Evolutionary conservation across 371 early-diverging fungal species (phyloP), one percentile per base, ranked within the genome.

Genomic region (Mucor mucedo): DNA sequence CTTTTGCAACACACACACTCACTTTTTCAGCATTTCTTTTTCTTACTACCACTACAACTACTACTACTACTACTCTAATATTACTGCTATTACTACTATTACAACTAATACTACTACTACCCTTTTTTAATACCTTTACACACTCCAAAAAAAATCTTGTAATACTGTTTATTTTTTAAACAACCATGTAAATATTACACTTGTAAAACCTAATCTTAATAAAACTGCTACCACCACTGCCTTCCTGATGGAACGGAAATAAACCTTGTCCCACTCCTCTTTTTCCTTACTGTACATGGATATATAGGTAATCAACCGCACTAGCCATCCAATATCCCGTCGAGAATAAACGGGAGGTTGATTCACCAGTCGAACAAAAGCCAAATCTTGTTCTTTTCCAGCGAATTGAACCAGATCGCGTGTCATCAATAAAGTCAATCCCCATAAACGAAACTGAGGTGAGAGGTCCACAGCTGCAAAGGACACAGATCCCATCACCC

Each of bases 391-490:
- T 2, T 41, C 41, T 41, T 11, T 9, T 11, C 41, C 5, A 16
- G 79, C 71, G 35, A 82, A 60, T 40, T 80, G 74, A 47, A 88
- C 62, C 28, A 90, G 60, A 58, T 90, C 89, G 0, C 75, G 73
- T 28, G 86, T 87, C 87, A 90, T 86, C 39, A 85, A 82, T 57
- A 90, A 56, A 0, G 90, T 90, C 52, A 90, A 60, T 16, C 90
- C 90, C 90, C 90, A 88, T 13, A 90, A 62, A 13, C 84, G 75
- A 42, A 87, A 66, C 4, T 69, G 63, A 2, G 56, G 10, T 10
- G 48, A 28, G 5, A 80, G 58, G 50, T 80, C 76, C 35, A 83
- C 61, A 1, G 79, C 73, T 2, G 77, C 72, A 41, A 77, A 75
- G 5, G 66, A 60, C 29, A 79, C 60, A 14, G 61, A 74, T 21